Percentiles rank a stretch among this genome's conserved stretches.
Conservation (phyloP, 306 rosid species). For the Gynostemma pentaphyllum region DNA sequence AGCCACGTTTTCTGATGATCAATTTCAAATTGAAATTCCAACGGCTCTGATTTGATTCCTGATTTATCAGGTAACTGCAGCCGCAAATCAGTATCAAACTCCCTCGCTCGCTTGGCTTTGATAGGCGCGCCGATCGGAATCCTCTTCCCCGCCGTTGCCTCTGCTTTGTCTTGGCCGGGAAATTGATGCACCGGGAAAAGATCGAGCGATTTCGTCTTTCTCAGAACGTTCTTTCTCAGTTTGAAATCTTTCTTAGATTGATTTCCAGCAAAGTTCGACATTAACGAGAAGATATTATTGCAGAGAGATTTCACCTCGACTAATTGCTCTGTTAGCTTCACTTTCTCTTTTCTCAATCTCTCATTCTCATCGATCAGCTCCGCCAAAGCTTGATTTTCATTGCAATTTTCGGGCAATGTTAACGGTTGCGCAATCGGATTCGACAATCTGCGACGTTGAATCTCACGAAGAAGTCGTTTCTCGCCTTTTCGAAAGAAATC, state of each 20-base stretch:
- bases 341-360: constrained; percentile 60
- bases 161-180: constrained; percentile 10
- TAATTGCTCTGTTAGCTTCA: constrained; percentile 49
- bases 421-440: constrained; percentile 17
- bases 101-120: constrained; percentile 55
- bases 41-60: constrained; percentile 50
- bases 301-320: constrained; percentile 66
- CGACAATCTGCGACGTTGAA: constrained; percentile 61
- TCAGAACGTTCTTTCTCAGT: constrained; percentile 22
- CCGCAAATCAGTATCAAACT: constrained; percentile 33
- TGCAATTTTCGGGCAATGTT: constrained; percentile 50
- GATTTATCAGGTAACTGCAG: constrained; percentile 23
- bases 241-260: constrained; percentile 25
- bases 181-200: constrained; percentile 37
- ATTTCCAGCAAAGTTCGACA: constrained; percentile 37
- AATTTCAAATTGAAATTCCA: constrained; percentile 17
- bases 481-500: constrained; percentile 60
- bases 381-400: constrained; percentile 63
- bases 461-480: constrained; percentile 58
- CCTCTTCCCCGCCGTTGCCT: constrained; percentile 10
- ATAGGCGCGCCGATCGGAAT: constrained; percentile 58
- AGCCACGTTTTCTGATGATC: constrained; percentile 40
- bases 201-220: constrained; percentile 35
- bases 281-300: constrained; percentile 52
- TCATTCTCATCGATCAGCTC: constrained; percentile 77